Evolutionary conservation across 2,329 filamentous ascomycete genomes (phyloP).

Genomic region (Alternaria burnsii): DNA sequence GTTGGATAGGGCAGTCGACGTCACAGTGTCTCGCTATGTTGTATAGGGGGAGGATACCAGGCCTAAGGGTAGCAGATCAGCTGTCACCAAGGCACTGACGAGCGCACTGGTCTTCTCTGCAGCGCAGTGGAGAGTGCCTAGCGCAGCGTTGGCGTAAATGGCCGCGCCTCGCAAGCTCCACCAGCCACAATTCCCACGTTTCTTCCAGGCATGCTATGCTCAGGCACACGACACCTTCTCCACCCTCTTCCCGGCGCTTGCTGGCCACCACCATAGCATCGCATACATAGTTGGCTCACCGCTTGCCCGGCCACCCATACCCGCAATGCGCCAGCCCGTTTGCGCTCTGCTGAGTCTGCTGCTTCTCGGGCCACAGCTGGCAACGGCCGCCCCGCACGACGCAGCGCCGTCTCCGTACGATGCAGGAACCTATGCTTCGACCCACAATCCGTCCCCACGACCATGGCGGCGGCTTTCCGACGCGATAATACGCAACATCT

Average conservation of each 20-base stretch:
- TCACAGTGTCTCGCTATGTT: constrained; percentile 1
- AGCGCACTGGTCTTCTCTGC: constrained; percentile 21
- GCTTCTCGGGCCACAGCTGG: constrained; percentile 39
- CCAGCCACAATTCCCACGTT: constrained; percentile 22
- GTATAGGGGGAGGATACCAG: constrained; percentile 12
- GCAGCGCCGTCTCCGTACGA: constrained; percentile 23
- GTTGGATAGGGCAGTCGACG: constrained; percentile 5
- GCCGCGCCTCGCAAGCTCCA: constrained; percentile 2
- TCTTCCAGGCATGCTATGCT: not conserved
- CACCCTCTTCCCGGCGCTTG: constrained; percentile 1
- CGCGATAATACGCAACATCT: constrained; percentile 45
- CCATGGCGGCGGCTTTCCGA: constrained; percentile 52
- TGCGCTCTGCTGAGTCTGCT: constrained; percentile 41
- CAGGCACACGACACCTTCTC: constrained; percentile 14
- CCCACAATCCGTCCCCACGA: constrained; percentile 29
- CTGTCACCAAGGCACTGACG: constrained; percentile 14
- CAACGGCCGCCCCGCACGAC: constrained; percentile 45
- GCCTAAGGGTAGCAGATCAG: constrained; percentile 8
- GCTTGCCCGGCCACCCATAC: not conserved
- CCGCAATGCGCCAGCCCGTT: constrained; percentile 42
- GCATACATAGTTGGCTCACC: not conserved
- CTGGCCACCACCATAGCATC: not conserved
- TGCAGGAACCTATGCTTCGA: constrained; percentile 15
- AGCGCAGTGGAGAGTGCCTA: constrained; percentile 18
- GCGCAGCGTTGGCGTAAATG: constrained; percentile 7